Evolutionary conservation across 2,329 filamentous ascomycete genomes (phyloP), one percentile per base, ranked within the genome.

Genomic region (Venturia oleaginea): DNA sequence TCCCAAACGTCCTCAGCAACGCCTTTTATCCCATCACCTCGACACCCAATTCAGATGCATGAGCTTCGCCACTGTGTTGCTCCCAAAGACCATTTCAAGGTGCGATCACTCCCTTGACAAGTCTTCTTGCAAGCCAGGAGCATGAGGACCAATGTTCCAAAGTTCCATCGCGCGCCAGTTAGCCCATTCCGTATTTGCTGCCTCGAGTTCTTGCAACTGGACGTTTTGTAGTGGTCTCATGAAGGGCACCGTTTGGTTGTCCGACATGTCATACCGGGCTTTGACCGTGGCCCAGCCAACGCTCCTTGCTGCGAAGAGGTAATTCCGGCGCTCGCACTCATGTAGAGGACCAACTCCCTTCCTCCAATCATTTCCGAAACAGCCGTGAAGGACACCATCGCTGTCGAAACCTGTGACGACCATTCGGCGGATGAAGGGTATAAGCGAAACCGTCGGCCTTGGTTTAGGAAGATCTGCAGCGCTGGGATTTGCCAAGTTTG

Each of bases 81-180:
- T 34, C 51, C 27, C 10, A 34, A 34, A n/a, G 51, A 13, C 27
- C 6, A 34, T 57, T n/a, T 4, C 19, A 11, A 34, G 27, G 24
- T 34, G 19, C 51, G 2, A 32, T 57, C 30, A 57, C 15, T 60
- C 22, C 37, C 59, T 60, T 27, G 59, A 32, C 24, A 37, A 27
- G 15, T n/a, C 71, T 71, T 27, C 59, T 10, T 62, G 54, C 65
- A 73, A 71, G 17, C 81, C 80, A 7, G 88, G 89, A 38, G 88
- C 87, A 67, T 90, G 80, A 1, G 90, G 89, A 2, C 92, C 92
- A n/a, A 97, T 80, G 92, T 96, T 96, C 93, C 93, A 97, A 75
- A 97, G 93, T 75, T 96, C 91, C 91, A 97, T 95, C 15, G 91
- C 91, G 38, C 97, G 79, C 93, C 93, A 97, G 71, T 93, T 88